Evolutionary conservation across 2,329 filamentous ascomycete genomes (phyloP).

Genomic region (Cladorrhinum sp.): DNA sequence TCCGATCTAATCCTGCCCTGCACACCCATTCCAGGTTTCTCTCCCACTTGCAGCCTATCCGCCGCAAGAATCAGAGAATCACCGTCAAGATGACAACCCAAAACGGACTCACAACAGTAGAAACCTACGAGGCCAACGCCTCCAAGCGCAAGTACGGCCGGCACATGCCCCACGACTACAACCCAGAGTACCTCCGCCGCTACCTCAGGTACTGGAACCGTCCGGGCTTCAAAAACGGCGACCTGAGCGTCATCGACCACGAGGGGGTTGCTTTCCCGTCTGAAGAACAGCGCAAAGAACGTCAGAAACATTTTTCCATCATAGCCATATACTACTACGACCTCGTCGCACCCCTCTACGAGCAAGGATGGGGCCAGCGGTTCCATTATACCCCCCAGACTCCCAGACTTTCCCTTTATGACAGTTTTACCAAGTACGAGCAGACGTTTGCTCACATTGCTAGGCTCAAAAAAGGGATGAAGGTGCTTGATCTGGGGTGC

Average conservation of each 20-base stretch:
- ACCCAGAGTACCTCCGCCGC: conserved; percentile 7
- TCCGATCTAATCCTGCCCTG: not conserved
- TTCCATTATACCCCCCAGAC: conserved; percentile 80
- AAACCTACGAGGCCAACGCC: not conserved
- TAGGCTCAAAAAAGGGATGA: conserved; percentile 62
- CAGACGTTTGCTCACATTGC: conserved; percentile 74
- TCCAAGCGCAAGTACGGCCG: not conserved
- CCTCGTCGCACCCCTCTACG: conserved; percentile 69
- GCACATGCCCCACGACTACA: conserved; percentile 10
- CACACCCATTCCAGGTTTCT: not conserved
- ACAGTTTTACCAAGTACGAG: conserved; percentile 73
- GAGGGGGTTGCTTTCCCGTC: conserved; percentile 16
- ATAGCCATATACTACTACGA: conserved; percentile 59
- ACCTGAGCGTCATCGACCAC: conserved; percentile 10
- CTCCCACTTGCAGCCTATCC: not conserved
- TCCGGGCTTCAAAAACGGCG: conserved; percentile 7
- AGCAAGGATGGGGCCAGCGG: conserved; percentile 69
- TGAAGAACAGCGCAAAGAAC: conserved; percentile 15
- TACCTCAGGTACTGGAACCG: conserved; percentile 18
- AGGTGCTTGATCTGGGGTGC: conserved; percentile 72
- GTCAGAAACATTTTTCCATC: conserved; percentile 15
- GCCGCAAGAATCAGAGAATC: not conserved
- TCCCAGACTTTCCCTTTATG: conserved; percentile 64
- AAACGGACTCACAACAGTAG: not conserved
- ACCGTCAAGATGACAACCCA: not conserved